Percentiles rank a stretch among this genome's conserved stretches.
These are phyloP conservation scores for Punctularia strigosozonata DNA, from an alignment of 768 basidiomycete species.

Conservation along the genomic window DNA sequence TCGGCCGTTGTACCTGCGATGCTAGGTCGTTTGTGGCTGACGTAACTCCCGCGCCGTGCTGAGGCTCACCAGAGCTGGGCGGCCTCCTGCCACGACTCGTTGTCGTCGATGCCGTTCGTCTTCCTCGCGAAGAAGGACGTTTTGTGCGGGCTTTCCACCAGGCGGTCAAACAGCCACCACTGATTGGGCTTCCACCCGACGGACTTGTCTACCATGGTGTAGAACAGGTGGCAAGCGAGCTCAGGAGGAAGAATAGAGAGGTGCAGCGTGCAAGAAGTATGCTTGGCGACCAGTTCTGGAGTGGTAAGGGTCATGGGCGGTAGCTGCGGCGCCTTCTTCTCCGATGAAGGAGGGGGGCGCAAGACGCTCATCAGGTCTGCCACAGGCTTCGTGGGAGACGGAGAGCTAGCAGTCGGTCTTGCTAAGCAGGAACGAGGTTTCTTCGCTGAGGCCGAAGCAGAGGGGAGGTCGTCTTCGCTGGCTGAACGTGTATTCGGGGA, in stretches of 20 bases:
- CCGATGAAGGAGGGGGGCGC: slow-evolving; percentile 31
- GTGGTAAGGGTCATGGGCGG: slow-evolving; percentile 54
- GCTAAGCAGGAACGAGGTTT: too few species aligned
- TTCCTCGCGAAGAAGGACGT: slow-evolving; percentile 65
- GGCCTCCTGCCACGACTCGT: slow-evolving; percentile 54
- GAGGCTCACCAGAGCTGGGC: slow-evolving; percentile 64
- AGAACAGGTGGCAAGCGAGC: slow-evolving; percentile 65
- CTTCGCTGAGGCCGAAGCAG: not conserved
- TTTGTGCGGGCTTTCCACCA: slow-evolving; percentile 79
- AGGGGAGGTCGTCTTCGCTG: not conserved
- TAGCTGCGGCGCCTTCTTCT: slow-evolving; percentile 24
- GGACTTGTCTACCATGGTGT: slow-evolving; percentile 55
- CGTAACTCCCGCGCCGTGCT: not conserved
- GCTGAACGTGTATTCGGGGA: not conserved
- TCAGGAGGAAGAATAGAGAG: slow-evolving; percentile 57
- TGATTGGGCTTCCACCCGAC: slow-evolving; percentile 58
- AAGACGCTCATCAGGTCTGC: slow-evolving; percentile 47
- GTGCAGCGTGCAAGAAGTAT: slow-evolving; percentile 72
- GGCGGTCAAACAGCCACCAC: slow-evolving; percentile 76
- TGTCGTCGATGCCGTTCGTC: slow-evolving; percentile 15
- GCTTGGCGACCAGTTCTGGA: slow-evolving; percentile 49
- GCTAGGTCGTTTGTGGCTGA: not conserved
- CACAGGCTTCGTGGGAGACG: not conserved
- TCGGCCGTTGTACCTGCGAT: slow-evolving; percentile 71
- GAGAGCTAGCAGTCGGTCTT: not conserved